Percentiles rank a stretch among this genome's conserved stretches.
These are phyloP conservation scores for Cercophora newfieldiana DNA, from an alignment of 495 filamentous ascomycete species.

Conservation along the genomic window DNA sequence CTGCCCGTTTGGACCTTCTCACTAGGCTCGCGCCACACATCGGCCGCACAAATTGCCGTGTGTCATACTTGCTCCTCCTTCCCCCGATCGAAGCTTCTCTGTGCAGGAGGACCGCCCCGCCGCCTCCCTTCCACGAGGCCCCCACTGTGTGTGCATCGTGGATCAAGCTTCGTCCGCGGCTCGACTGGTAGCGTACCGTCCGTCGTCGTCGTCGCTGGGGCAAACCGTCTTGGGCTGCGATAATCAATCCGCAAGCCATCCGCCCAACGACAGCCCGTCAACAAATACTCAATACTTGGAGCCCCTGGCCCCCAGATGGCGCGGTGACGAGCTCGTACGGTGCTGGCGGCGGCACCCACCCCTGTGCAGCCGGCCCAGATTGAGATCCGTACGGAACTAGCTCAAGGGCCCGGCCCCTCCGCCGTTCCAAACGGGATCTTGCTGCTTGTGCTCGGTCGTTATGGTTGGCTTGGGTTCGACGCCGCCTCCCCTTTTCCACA, in stretches of 20 bases:
- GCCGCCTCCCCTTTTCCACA: conserved; percentile 25
- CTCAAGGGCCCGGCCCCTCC: not conserved
- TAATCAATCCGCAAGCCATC: not conserved
- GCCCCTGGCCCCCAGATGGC: not conserved
- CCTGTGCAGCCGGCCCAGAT: not conserved
- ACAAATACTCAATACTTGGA: not conserved
- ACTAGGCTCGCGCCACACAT: not conserved
- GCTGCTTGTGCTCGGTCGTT: conserved; percentile 18
- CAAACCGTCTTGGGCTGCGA: not conserved
- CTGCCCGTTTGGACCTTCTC: conserved; percentile 1
- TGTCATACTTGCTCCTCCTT: conserved; percentile 6
- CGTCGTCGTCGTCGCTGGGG: not conserved
- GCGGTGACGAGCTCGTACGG: not conserved
- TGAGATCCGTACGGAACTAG: not conserved
- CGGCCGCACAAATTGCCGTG: conserved; percentile 12
- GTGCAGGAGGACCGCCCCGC: not conserved
- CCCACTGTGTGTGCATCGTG: not conserved
- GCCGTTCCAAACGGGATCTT: conserved; percentile 20
- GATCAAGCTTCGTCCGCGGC: not conserved
- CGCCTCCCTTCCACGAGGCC: not conserved
- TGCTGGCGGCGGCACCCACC: not conserved
- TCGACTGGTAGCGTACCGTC: not conserved
- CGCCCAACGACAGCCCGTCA: too few species aligned
- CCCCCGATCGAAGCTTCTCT: conserved; percentile 7
- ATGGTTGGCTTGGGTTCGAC: conserved; percentile 28